Percentiles rank a stretch among this genome's conserved stretches.
phyloP scores from a whole-genome alignment of 768 basidiomycete genomes.

The Tylopilus cervinicoccineus region DNA sequence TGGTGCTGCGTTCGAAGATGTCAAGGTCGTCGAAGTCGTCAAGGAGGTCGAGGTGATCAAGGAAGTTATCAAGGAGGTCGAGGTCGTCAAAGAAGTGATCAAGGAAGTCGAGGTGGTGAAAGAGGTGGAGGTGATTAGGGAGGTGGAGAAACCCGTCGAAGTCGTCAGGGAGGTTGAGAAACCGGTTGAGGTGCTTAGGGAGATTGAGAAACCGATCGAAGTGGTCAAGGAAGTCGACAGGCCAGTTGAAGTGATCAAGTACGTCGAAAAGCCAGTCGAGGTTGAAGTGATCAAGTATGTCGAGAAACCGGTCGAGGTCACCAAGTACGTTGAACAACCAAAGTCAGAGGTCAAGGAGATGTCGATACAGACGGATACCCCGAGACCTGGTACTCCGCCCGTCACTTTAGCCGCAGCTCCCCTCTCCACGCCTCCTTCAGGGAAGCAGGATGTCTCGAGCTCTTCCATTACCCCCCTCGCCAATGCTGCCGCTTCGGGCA shows the following conservation, averaged over 20 bases:
- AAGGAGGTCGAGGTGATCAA: slow-evolving; percentile 30
- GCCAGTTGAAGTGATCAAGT: slow-evolving; percentile 35
- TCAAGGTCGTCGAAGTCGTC: slow-evolving; percentile 28
- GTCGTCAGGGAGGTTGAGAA: slow-evolving; percentile 22
- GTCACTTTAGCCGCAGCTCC: slow-evolving; percentile 27
- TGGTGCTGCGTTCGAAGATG: slow-evolving; percentile 28
- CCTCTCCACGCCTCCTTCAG: slow-evolving; percentile 21
- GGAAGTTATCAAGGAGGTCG: slow-evolving; percentile 27
- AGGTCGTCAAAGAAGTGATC: slow-evolving; percentile 25
- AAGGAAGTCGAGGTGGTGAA: slow-evolving; percentile 36
- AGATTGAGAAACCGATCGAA: slow-evolving; percentile 20
- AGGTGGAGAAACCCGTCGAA: slow-evolving; percentile 15
- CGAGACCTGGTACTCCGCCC: slow-evolving; percentile 29
- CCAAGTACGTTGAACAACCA: slow-evolving; percentile 32
- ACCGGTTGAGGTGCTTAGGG: slow-evolving; percentile 22
- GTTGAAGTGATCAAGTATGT: slow-evolving; percentile 28
- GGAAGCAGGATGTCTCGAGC: slow-evolving; percentile 24
- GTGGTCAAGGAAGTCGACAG: slow-evolving; percentile 26
- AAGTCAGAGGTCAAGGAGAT: slow-evolving; percentile 71
- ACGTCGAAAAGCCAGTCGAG: slow-evolving; percentile 23
- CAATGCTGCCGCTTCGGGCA: slow-evolving; percentile 27
- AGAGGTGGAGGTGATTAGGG: slow-evolving; percentile 27
- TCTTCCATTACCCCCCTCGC: slow-evolving; percentile 33
- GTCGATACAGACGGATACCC: slow-evolving; percentile 74
- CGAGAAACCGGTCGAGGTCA: slow-evolving; percentile 33